Conservation (phyloP, 805 yeast species). For the Trichomonascus vanleenenianus region DNA sequence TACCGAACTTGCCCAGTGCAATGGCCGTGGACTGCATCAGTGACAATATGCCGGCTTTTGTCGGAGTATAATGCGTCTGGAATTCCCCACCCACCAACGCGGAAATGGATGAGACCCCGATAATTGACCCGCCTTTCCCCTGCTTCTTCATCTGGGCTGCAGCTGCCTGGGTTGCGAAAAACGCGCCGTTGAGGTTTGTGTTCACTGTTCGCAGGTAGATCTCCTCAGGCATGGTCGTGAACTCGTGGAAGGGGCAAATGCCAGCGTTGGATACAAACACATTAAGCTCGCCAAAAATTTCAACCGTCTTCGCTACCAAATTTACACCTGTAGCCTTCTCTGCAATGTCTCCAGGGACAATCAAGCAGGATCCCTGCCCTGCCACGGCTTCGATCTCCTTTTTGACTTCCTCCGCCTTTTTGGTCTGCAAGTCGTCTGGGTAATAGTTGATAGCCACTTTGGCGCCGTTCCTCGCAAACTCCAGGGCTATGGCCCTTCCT, state of each 20-base stretch:
- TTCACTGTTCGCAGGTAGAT: conserved; percentile 52
- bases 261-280: conserved; percentile 56
- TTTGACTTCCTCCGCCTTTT: conserved; percentile 56
- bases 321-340: conserved; percentile 31
- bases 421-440: conserved; percentile 40
- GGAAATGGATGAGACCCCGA: conserved; percentile 58
- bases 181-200: conserved; percentile 56
- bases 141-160: conserved; percentile 52
- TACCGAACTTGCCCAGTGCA: conserved; percentile 56
- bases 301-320: conserved; percentile 27
- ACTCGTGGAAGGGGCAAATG: conserved; percentile 33
- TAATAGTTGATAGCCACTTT: conserved; percentile 29
- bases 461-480: conserved; percentile 39
- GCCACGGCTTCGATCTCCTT: conserved; percentile 23
- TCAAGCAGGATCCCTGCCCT: conserved; percentile 19
- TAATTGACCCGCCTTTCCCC: conserved; percentile 43
- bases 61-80: conserved; percentile 51
- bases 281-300: conserved; percentile 40
- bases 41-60: conserved; percentile 61
- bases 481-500: conserved; percentile 42
- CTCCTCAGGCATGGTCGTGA: conserved; percentile 47
- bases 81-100: conserved; percentile 48
- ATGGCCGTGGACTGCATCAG: conserved; percentile 54
- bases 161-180: conserved; percentile 54
- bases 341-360: conserved; percentile 40